Evolutionary conservation across 2,329 filamentous ascomycete species (phyloP), one percentile per base, ranked within the genome.

Genomic region (Cercospora zeae-maydis): DNA sequence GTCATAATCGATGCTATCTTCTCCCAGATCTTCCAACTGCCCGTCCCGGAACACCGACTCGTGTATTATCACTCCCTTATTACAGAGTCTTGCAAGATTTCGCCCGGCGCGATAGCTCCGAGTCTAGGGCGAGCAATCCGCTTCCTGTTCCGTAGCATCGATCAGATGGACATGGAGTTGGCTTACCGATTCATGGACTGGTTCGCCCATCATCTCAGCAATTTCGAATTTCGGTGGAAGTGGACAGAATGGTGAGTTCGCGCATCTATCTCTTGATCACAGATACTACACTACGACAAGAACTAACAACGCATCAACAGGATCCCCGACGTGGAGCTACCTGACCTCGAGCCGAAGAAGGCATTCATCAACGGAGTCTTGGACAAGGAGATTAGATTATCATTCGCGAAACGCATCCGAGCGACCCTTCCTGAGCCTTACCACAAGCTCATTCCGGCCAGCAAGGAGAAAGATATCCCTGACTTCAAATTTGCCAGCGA

Each of bases 141-240:
- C 59, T 96, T 89, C 72, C 81, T 97, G 66, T 99, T 96, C 80
- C 86, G 90, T 66, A 92, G 89, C 74, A 81, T 91, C 9, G 88
- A 92, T 63, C 85, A 84, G 2, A 87, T 98, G 81, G 95, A 99
- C 73, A 81, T 97, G 53, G 93, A 98, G 77, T 80, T 99, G 47
- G 84, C 82, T 61, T 89, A 93, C 72, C 86, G 95, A 27, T 98
- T 98, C 78, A 82, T 96, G 74, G 93, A 98, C 75, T 99, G 95
- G 95, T 99, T 99, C 74, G 86, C 93, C 16, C 95, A 99, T 76
- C 95, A 99, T 79, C 80, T 99, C 69, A 97, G 93, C 79, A 99
- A 99, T 79, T 99, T 99, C 75, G 95, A 96, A 58, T 99, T 98
- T 75, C 95, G 95, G 9, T 99, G 95, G 95, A 98, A 98, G 78